Evolutionary conservation across 2,329 filamentous ascomycete genomes (phyloP).

Genomic region (Achaetomium macrosporum): DNA sequence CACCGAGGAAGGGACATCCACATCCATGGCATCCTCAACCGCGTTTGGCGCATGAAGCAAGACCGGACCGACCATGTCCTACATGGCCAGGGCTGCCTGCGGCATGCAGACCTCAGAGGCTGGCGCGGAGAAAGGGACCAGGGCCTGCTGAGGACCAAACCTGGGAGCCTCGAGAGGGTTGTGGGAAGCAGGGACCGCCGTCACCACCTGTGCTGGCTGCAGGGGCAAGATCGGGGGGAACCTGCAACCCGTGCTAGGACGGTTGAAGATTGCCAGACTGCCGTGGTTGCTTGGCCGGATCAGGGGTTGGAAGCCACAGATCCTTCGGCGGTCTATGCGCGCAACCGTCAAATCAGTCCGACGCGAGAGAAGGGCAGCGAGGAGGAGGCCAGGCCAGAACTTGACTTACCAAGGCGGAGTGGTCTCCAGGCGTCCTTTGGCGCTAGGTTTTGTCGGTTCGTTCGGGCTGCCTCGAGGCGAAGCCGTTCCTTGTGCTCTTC

Average conservation of each 20-base stretch:
- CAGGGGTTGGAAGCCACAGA: too few species aligned
- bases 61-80: not conserved
- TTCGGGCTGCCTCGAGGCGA: not conserved
- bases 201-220: not conserved
- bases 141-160: not conserved
- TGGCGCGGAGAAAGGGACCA: slow-evolving; percentile 7
- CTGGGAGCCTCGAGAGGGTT: too few species aligned
- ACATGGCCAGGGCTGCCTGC: not conserved
- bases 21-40: too few species aligned
- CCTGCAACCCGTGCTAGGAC: too few species aligned
- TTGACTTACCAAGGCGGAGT: too few species aligned
- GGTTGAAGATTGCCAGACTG: too few species aligned
- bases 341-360: too few species aligned
- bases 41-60: too few species aligned
- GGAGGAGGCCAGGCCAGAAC: too few species aligned
- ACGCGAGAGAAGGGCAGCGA: too few species aligned
- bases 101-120: not conserved
- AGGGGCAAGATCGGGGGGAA: not conserved
- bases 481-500: not conserved
- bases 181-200: not conserved
- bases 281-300: too few species aligned
- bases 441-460: not conserved
- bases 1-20: not conserved
- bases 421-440: not conserved
- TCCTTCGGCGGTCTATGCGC: too few species aligned